phyloP scores from a whole-genome alignment of 2,329 filamentous ascomycete genomes.

The Ophiostoma sp. region DNA sequence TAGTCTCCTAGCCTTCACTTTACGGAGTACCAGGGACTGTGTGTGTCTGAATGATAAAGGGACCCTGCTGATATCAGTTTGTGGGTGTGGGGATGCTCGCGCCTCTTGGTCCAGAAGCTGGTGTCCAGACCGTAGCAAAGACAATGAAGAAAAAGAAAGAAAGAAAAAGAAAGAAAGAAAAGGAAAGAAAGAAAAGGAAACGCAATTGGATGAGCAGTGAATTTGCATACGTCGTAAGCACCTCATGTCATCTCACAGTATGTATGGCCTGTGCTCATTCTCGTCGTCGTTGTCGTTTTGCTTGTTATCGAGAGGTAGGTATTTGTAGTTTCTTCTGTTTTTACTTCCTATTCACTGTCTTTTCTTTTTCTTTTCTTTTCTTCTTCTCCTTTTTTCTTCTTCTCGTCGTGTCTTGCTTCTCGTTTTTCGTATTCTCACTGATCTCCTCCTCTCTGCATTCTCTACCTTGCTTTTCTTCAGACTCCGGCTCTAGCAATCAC shows the following conservation, averaged over 20 bases:
- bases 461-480: neutral
- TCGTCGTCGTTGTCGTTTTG: neutral
- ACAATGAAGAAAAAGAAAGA: neutral
- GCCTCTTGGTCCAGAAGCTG: too few relatives aligned
- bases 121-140: neutral
- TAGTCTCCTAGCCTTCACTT: neutral
- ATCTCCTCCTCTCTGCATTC: too few relatives aligned
- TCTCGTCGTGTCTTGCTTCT: neutral
- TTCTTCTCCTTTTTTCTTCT: neutral
- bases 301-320: too few relatives aligned
- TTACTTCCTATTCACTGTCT: neutral
- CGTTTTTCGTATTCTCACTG: neutral
- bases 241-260: too few relatives aligned
- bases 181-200: neutral
- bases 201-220: neutral
- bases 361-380: neutral
- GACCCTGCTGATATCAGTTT: neutral
- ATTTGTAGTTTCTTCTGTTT: neutral
- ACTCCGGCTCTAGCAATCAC: neutral
- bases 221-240: too few relatives aligned
- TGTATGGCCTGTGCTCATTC: neutral
- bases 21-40: neutral
- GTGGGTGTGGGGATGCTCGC: neutral
- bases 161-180: neutral
- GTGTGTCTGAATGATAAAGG: neutral